Evolutionary conservation across 2,329 filamentous ascomycete species (phyloP).

Genomic region (Neonectria hederae): DNA sequence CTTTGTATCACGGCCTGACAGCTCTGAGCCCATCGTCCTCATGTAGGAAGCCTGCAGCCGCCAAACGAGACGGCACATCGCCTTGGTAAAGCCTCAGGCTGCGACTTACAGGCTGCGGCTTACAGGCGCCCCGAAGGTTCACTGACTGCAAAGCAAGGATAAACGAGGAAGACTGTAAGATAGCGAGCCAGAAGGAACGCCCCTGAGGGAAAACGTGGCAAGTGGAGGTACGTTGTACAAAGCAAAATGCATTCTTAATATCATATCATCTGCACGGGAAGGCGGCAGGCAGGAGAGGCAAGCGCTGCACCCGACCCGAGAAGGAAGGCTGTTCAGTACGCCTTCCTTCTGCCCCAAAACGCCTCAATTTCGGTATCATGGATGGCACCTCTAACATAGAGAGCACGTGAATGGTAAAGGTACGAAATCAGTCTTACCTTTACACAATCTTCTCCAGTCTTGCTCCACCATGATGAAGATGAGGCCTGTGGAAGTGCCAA

Average conservation of each 20-base stretch:
- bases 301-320: neutral
- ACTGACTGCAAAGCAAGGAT: neutral
- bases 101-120: no score
- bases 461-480: slow-evolving; percentile 15
- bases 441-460: slow-evolving; percentile 11
- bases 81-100: neutral
- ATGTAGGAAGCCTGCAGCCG: slow-evolving; percentile 12
- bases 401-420: slow-evolving; percentile 1
- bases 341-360: neutral
- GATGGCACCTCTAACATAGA: neutral
- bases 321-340: slow-evolving; percentile 4
- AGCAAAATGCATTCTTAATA: neutral
- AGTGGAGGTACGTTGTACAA: slow-evolving; percentile 9
- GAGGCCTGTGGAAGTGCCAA: slow-evolving; percentile 13
- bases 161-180: slow-evolving; percentile 9
- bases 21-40: slow-evolving; percentile 6
- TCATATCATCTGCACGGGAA: neutral
- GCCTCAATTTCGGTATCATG: neutral
- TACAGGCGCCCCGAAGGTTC: neutral
- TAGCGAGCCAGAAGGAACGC: slow-evolving; percentile 2
- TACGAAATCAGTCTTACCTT: slow-evolving; percentile 1
- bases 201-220: slow-evolving; percentile 13
- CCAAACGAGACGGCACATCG: slow-evolving; percentile 6
- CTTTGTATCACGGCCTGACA: neutral
- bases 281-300: neutral